Percentiles rank a stretch among this genome's conserved stretches.
Evolutionary conservation across 768 basidiomycete species (phyloP).

Genomic region (Russula griseocarnosa): DNA sequence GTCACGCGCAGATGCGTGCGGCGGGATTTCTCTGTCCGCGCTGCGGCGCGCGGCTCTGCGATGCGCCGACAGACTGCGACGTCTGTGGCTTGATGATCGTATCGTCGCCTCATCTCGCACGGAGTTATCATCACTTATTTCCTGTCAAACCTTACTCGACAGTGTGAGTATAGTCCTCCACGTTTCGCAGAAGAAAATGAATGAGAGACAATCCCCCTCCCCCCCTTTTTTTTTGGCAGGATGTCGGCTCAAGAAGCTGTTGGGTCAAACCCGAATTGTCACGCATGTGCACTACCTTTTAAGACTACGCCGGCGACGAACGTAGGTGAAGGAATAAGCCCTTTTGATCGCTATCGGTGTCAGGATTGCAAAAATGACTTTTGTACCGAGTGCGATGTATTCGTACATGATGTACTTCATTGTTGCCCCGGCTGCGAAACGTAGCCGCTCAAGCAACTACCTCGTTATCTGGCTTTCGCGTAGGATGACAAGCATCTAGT

Average conservation of each 20-base stretch:
- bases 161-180: slow-evolving; percentile 56
- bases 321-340: slow-evolving; percentile 66
- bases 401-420: slow-evolving; percentile 92
- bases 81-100: slow-evolving; percentile 98
- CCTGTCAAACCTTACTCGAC: slow-evolving; percentile 83
- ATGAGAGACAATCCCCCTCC: not conserved
- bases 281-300: slow-evolving; percentile 76
- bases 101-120: slow-evolving; percentile 92
- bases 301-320: slow-evolving; percentile 39
- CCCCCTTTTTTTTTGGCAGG: slow-evolving; percentile 31
- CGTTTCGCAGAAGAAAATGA: not conserved
- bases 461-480: not conserved
- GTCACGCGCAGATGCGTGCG: slow-evolving; percentile 88
- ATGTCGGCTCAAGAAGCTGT: slow-evolving; percentile 38
- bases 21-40: slow-evolving; percentile 95
- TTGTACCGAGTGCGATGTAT: slow-evolving; percentile 93
- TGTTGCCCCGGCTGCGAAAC: slow-evolving; percentile 86
- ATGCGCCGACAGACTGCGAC: slow-evolving; percentile 97
- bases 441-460: slow-evolving; percentile 27
- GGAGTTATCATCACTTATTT: slow-evolving; percentile 94
- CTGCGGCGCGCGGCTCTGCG: slow-evolving; percentile 90
- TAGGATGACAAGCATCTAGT: not conserved
- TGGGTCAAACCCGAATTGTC: slow-evolving; percentile 49
- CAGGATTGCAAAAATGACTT: slow-evolving; percentile 83
- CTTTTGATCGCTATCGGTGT: slow-evolving; percentile 84